Evolutionary conservation across 1,284 basidiomycete genomes (phyloP), one percentile per base, ranked within the genome.

Genomic region (Rhodotorula sp.): DNA sequence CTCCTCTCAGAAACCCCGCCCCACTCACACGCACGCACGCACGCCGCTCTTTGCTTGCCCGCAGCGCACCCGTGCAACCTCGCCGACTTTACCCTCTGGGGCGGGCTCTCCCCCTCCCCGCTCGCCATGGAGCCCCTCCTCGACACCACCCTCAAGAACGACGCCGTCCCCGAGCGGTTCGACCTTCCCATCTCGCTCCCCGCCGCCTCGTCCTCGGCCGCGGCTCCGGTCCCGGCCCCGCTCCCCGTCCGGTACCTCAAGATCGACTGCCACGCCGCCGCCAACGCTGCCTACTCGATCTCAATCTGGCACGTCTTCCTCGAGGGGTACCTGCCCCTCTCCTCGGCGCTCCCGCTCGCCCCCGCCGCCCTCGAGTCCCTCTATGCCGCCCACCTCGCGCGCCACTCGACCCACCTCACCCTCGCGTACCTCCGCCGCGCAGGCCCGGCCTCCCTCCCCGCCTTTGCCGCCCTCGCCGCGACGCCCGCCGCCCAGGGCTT

Each of bases 51-150:
- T 10, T 5, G 27, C 10, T 51, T 29, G 4, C 32, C 17, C 27
- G 22, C 57, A 69, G 75, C 66, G 7, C 82, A 82, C 66, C 80
- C 81, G 0, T 82, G 81, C 77, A 82, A 81, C 62, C 67, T 82
- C 22, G 68, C 74, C 50, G 79, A 81, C 44, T 81, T 81, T 73
- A 80, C 80, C 48, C 68, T 82, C 34, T 81, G 78, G 57, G 82
- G 79, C 13, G 78, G 80, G n/a, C 71, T 78, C 53, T 68, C 63
- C 57, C 75, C 73, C 56, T 64, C 76, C 50, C 66, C 69, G 29
- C 61, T 68, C 36, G 60, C 66, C 46, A 80, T 80, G 80, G 71
- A 77, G n/a, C 64, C 69, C 21, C 72, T 82, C 10, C 74, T 79
- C 36, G 79, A 76, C 12, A 78, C 78, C 1, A 29, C 32, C 2